Percentiles rank a stretch among this genome's conserved stretches.
Conservation (phyloP, 305 asterid species). For the Fraxinus velutina region DNA sequence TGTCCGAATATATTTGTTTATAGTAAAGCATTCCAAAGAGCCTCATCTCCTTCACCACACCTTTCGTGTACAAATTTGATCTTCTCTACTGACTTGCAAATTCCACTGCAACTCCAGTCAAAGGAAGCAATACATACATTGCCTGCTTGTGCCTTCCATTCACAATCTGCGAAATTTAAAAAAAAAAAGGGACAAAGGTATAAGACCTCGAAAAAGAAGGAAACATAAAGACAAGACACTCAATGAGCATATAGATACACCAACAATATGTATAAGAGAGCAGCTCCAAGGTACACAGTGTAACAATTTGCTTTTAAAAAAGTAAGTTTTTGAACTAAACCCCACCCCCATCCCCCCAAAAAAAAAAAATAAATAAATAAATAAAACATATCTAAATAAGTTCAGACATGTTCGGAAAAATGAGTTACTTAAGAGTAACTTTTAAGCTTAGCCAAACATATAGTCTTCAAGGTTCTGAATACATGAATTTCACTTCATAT, state of each 20-base stretch:
- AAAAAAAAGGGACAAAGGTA: neutral
- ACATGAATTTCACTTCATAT: neutral
- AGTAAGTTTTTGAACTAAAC: neutral
- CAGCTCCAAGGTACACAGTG: neutral
- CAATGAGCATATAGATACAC: neutral
- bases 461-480: neutral
- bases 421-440: neutral
- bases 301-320: neutral
- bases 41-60: slow-evolving; percentile 51
- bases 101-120: slow-evolving; percentile 52
- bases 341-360: neutral
- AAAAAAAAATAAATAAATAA: neutral
- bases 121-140: slow-evolving; percentile 47
- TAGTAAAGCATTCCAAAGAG: slow-evolving; percentile 40
- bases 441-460: neutral
- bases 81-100: slow-evolving; percentile 46
- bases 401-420: neutral
- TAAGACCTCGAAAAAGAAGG: neutral
- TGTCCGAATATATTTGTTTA: neutral
- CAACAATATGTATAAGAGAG: neutral
- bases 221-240: neutral
- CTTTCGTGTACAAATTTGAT: slow-evolving; percentile 39
- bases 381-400: neutral
- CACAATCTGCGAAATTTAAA: slow-evolving; percentile 33
- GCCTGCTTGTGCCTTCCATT: slow-evolving; percentile 52